phyloP scores from a whole-genome alignment of 2,329 filamentous ascomycete species.

The Tolypocladium tundrense region DNA sequence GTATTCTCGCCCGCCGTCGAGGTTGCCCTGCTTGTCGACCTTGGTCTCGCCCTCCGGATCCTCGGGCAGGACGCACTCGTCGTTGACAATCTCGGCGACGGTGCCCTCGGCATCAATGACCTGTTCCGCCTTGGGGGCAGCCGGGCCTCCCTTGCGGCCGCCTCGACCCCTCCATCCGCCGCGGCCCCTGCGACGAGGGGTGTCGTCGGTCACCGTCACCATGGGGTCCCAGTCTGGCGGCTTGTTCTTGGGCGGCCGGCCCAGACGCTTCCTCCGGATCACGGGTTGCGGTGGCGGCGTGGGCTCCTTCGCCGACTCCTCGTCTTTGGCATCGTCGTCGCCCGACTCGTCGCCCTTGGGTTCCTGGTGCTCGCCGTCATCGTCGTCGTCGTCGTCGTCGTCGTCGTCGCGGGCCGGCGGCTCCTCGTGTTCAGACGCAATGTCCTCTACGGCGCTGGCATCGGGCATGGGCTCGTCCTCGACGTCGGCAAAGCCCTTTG shows the following conservation, averaged over 20 bases:
- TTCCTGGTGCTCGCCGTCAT: conserved; percentile 20
- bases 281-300: conserved; percentile 49
- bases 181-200: conserved; percentile 54
- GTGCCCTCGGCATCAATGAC: conserved; percentile 91
- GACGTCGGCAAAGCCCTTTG: conserved; percentile 28
- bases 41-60: conserved; percentile 86
- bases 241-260: conserved; percentile 75
- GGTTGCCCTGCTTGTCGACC: conserved; percentile 79
- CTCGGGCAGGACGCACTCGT: conserved; percentile 82
- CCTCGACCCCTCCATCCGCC: conserved; percentile 61
- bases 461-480: conserved; percentile 31
- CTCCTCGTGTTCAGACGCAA: conserved; percentile 7
- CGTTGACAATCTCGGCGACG: conserved; percentile 78
- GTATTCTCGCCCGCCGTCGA: conserved; percentile 80
- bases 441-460: conserved; percentile 11
- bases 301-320: conserved; percentile 39
- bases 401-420: conserved; percentile 15
- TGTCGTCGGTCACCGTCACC: conserved; percentile 44
- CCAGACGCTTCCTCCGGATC: conserved; percentile 67
- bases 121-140: conserved; percentile 69
- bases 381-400: conserved; percentile 19
- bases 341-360: conserved; percentile 36
- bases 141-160: conserved; percentile 57
- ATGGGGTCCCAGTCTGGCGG: conserved; percentile 68
- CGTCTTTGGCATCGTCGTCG: conserved; percentile 24